Base-by-base conservation (phyloP, 257 asterid genomes). In the Paulownia fortunei region DNA sequence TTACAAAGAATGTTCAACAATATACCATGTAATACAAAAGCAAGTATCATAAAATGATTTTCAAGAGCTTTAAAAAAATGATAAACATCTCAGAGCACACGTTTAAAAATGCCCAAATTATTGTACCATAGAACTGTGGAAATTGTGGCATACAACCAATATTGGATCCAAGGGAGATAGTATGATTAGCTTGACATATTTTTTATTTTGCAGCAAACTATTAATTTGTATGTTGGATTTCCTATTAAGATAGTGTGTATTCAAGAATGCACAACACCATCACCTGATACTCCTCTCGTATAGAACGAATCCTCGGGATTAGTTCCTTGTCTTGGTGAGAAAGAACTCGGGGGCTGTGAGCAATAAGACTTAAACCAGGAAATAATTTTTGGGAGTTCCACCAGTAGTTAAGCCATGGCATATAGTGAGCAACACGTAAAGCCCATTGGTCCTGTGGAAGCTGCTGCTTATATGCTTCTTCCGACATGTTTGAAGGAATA, bases 361-460 rank as follows among this genome's bases (percentile, higher is more conserved):
- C 74, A 24, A 86, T 60, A 61, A 84, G 81, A 77, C 92, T 78
- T 0, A 46, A 44, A 44, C 79, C 66, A 9, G 97, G 92, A 76
- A 91, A 91, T 18, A 83, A 52, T 23, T 88, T 90, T 78, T 87
- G 98, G 41, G 93, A 81, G 85, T 86, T 91, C 97, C 98, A 93
- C 96, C 90, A 91, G 80, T 85, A 80, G 69, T 69, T 87, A 77
- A 93, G 94, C 97, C 92, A 87, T 1, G 98, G 93, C 54, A 78
- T 23, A 71, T 90, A 63, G 52, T 90, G 94, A 78, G 92, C 82
- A 52, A 93, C 93, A 67, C 96, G 89, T 21, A 85, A 44, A 39
- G 92, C 89, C 97, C 96, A 91, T 61, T 80, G 93, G 74, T 93
- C 97, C 81, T 80, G 90, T 4, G 82, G 75, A 59, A 85, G 88